Percentiles rank a stretch among this genome's conserved stretches.
Conservation (phyloP, 495 filamentous ascomycete genomes). For the Lasiosphaeris hirsuta region DNA sequence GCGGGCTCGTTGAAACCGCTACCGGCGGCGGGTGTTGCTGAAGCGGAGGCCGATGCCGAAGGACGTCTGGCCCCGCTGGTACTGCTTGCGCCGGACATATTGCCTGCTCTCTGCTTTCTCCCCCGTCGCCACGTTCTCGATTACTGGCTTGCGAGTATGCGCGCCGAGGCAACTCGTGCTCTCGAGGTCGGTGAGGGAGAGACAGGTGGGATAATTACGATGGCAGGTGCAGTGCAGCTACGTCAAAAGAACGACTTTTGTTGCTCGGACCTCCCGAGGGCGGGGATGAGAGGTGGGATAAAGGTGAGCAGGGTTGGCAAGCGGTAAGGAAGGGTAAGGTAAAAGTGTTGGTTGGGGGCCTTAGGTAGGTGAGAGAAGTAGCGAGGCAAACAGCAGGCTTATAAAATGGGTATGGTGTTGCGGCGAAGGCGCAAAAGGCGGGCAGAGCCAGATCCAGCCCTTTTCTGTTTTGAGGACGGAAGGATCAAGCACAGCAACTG, state of each 20-base stretch:
- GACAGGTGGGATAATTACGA: too few relatives aligned
- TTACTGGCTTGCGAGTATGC: too few relatives aligned
- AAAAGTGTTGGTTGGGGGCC: not conserved
- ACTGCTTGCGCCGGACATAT: too few relatives aligned
- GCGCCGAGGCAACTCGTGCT: too few relatives aligned
- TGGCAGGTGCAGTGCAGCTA: too few relatives aligned
- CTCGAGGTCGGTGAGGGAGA: too few relatives aligned
- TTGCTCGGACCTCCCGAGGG: conserved; percentile 12
- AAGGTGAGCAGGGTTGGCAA: not conserved
- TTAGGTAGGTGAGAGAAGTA: not conserved
- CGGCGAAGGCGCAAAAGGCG: not conserved
- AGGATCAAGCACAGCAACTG: not conserved
- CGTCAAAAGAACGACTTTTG: not conserved
- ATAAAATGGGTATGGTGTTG: not conserved
- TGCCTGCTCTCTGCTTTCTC: too few relatives aligned
- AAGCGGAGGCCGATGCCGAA: too few relatives aligned
- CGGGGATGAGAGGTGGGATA: not conserved
- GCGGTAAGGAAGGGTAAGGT: not conserved
- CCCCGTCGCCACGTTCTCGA: too few relatives aligned
- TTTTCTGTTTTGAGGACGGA: not conserved
- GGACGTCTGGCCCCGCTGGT: too few relatives aligned
- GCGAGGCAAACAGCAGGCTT: not conserved
- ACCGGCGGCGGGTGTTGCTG: too few relatives aligned
- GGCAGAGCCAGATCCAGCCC: not conserved
- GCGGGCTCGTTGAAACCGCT: too few relatives aligned